Base-by-base conservation (phyloP, 176 grass and related monocot genomes). In the Leersia perrieri region DNA sequence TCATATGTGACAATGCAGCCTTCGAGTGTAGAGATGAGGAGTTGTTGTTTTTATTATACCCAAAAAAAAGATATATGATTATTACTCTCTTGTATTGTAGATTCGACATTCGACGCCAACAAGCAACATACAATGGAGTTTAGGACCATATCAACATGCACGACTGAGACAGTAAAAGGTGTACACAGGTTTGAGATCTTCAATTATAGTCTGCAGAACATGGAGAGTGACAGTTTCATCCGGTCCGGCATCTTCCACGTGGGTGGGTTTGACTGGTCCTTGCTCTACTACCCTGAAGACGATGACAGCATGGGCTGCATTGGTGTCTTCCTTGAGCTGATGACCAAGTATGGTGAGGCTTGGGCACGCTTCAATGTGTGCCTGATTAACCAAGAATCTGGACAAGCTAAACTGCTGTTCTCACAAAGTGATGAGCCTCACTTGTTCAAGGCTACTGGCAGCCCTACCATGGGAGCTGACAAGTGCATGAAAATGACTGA, bases 211-310 rank as follows among this genome's bases (percentile, higher is more conserved):
- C 27, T 27, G 13, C 55, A 74, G 68, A 70, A 67, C 44, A 13
- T 75, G n/a, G 85, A 57, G 33, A 36, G 71, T 5, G 70, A 45
- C 1, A 5, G 57, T 41, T 67, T 33, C 32, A 20, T 75, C 30
- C 33, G 66, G 29, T 55, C 78, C 51, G 33, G 70, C 55, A 60
- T 31, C 33, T 87, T 87, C 23, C 53, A 20, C 26, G 42, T 74
- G 28, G 85, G 85, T 7, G 78, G 70, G n/a, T 74, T 75, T 36
- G 57, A 62, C 39, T 82, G 78, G 85, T 13, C 79, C 29, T 57
- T 87, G 26, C 29, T 33, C 1, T 87, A 72, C 77, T 87, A 82
- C 36, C 84, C 77, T 51, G 41, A 27, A 1, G 22, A 12, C 11
- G 49, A 74, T 11, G 49, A 74, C 73, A 75, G 49, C n/a, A n/a